Conservation (phyloP, 1,284 basidiomycete genomes). For the Porodaedalea pini region DNA sequence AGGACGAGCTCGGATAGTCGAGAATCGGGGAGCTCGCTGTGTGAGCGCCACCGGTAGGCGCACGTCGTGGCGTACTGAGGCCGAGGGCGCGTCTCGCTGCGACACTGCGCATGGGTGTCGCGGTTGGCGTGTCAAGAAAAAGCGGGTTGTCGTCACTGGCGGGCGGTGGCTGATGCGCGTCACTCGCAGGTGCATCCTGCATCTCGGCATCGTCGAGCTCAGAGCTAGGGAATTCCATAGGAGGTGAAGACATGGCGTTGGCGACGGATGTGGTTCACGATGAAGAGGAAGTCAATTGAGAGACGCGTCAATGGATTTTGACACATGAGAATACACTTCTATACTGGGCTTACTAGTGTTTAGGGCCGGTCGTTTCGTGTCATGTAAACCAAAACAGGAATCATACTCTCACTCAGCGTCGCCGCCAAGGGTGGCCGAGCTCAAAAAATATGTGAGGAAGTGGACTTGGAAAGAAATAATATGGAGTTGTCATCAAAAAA, state of each 20-base stretch:
- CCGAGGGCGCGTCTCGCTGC: conserved; percentile 63
- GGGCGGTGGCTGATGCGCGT: conserved; percentile 11
- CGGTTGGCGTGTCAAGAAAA: conserved; percentile 59
- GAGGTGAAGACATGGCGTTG: conserved; percentile 24
- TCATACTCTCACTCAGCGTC: too few relatives aligned
- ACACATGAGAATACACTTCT: background rate
- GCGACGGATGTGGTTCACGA: conserved; percentile 1
- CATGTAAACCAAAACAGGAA: too few relatives aligned
- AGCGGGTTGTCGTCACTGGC: conserved; percentile 37
- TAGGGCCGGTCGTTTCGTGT: conserved; percentile 13
- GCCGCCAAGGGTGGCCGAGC: too few relatives aligned
- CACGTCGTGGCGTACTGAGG: conserved; percentile 52
- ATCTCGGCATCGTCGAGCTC: conserved; percentile 23
- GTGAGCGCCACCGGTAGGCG: conserved; percentile 51
- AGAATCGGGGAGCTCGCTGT: conserved; percentile 64
- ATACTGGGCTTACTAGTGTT: background rate
- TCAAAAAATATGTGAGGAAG: too few relatives aligned
- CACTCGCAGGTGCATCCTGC: conserved; percentile 16
- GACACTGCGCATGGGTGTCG: conserved; percentile 44
- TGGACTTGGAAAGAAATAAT: too few relatives aligned
- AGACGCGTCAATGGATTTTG: conserved; percentile 9
- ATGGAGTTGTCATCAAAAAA: too few relatives aligned
- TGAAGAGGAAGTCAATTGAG: background rate
- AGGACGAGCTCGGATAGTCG: conserved; percentile 72
- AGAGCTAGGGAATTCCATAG: conserved; percentile 25